Base-by-base conservation (phyloP, 148 eudicot species). In the Simmondsia chinensis region DNA sequence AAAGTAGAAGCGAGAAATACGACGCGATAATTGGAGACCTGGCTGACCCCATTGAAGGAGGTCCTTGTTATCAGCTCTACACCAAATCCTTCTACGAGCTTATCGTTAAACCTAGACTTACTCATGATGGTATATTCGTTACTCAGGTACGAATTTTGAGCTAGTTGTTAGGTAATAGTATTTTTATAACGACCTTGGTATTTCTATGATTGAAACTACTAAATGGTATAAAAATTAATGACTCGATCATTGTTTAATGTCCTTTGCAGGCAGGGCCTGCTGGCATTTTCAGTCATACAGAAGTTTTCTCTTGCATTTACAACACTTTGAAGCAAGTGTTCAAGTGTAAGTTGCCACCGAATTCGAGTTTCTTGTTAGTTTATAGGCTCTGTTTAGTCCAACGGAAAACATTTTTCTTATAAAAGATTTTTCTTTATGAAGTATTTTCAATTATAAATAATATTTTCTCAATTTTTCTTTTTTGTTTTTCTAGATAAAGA, bases 1-100 rank as follows among this genome's bases (percentile, higher is more conserved):
- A 83, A 31, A 70, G 71, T 25, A 65, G 81, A 60, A 68, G 57
- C 38, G 89, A 83, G 38, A 28, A 59, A 26, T 83, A 74, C 48
- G 89, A 87, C 68, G 83, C 80, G 67, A 83, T 87, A 12, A 59
- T 87, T 24, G 96, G 96, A 18, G 96, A 87, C 56, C 65, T 83
- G 28, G 96, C 94, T 0, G 96, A 87, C 40, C 96, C 96, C 7
- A 74, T 87, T 21, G 94, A 87, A 72, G 96, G 96, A 60, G 96
- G 96, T 35, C 96, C 96, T 25, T 87, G 94, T 41, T 87, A 87
- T 58, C 75, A 83, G 53, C 96, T 87, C 48, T 87, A 87, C 53
- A 83, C 96, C 33, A 80, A 87, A 50, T 76, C 94, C 24, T 87
- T 87, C 68, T 87, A 87, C 60, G 96, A 87, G 57, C 18, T 61